phyloP scores from a whole-genome alignment of 345 rosid genomes.

The Syzygium grande region DNA sequence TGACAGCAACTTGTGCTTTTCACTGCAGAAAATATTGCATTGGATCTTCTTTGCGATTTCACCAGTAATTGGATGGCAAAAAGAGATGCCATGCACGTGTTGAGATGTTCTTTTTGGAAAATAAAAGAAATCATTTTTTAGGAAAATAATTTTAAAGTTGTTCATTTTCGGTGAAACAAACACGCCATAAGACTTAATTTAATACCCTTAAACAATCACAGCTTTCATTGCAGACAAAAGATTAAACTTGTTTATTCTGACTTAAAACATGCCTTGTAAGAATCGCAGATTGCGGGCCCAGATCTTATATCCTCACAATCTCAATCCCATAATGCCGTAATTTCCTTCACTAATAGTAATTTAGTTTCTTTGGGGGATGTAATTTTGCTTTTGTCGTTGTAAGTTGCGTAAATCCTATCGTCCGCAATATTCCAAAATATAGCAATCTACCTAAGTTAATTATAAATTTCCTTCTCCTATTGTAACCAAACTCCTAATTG shows the following conservation, averaged over 20 bases:
- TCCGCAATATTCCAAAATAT: not conserved
- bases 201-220: not conserved
- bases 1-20: not conserved
- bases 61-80: not conserved
- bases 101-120: not conserved
- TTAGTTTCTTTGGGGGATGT: not conserved
- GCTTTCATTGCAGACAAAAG: not conserved
- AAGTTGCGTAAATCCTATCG: not conserved
- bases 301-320: not conserved
- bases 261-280: not conserved
- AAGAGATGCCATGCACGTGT: not conserved
- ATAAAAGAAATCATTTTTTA: too few relatives aligned
- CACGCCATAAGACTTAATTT: not conserved
- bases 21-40: not conserved
- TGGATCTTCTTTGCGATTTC: not conserved
- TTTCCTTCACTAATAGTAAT: not conserved
- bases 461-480: not conserved
- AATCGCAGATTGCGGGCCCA: not conserved
- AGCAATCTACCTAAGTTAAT: not conserved
- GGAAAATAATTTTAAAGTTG: too few relatives aligned
- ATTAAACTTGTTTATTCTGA: not conserved
- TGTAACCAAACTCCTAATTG: not conserved
- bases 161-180: too few relatives aligned
- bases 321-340: not conserved
- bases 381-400: not conserved